Percentiles rank a stretch among this genome's conserved stretches.
These are phyloP conservation scores for Mycena belliarum DNA, from an alignment of 768 basidiomycete species.

Conservation along the genomic window DNA sequence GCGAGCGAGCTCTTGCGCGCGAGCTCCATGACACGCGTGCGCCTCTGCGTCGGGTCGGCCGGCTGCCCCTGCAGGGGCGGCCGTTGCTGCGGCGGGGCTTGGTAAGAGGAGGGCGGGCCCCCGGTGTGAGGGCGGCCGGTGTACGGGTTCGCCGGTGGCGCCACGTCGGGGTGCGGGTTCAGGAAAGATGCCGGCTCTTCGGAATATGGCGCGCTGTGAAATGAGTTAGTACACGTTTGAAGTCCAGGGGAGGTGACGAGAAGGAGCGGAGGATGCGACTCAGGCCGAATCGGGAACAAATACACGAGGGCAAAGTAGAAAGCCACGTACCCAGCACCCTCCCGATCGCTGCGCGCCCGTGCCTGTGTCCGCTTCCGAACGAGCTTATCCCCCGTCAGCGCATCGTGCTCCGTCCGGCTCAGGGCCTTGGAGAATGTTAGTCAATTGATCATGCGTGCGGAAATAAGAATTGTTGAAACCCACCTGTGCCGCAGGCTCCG, in stretches of 20 bases:
- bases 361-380: constrained; percentile 80
- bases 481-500: constrained; percentile 53
- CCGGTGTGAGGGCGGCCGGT: background rate
- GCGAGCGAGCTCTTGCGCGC: constrained; percentile 22
- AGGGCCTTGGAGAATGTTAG: constrained; percentile 38
- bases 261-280: too few relatives aligned
- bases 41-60: constrained; percentile 1
- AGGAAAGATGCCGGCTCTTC: background rate
- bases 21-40: constrained; percentile 22
- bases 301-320: background rate
- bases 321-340: constrained; percentile 9
- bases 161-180: constrained; percentile 16
- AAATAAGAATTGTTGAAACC: too few relatives aligned
- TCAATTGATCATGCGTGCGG: too few relatives aligned
- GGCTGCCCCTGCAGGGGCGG: background rate
- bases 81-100: background rate
- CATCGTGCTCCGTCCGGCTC: constrained; percentile 79
- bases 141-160: constrained; percentile 10
- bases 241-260: background rate
- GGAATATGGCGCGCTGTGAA: background rate
- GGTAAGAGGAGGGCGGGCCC: constrained; percentile 22
- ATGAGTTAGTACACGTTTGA: background rate
- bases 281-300: background rate
- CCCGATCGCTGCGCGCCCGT: constrained; percentile 53
- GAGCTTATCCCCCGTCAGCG: constrained; percentile 74